Evolutionary conservation across 179 eudicot genomes (phyloP), one percentile per base, ranked within the genome.

Genomic region (Beta corolliflora): DNA sequence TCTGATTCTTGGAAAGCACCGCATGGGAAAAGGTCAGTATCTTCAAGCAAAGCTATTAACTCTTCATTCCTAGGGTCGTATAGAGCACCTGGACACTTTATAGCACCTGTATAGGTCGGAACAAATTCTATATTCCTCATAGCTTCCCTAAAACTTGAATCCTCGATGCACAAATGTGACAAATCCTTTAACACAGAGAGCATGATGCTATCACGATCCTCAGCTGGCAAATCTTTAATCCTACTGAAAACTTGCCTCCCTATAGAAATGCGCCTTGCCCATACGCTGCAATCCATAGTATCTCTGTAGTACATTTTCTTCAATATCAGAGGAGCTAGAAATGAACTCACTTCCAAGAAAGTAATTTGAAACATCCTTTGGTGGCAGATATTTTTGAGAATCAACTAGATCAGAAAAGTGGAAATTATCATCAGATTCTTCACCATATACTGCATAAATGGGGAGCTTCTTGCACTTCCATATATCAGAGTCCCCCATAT

Each of bases 11-110:
- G 83, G 77, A 95, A 95, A 78, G 54, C 83, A 25, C 94, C 93
- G 75, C 81, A 80, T 36, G 99, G 99, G 74, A 97, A 97, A 85
- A 91, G 90, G 73, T 93, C 98, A 63, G 94, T 87, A 83, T 97
- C 98, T 75, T 92, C 98, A 44, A 97, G 89, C 75, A 97, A 89
- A 82, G 91, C 95, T 84, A 84, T 89, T 68, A 97, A 83, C 86
- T 97, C 99, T 76, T 97, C 99, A 81, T 91, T 95, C 58, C 99
- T 93, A 80, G 99, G 98, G 89, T 97, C 99, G 83, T 93, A 93
- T 67, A 97, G 81, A 81, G 83, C 88, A 58, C 85, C 61, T 4
- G 99, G 97, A 79, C 90, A 86, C 85, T 89, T 93, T 70, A 88
- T 59, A 23, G 84, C 87, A 79, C 99, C 98, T 71, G 81, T 84